Evolutionary conservation across 2,329 filamentous ascomycete genomes (phyloP), one percentile per base, ranked within the genome.

Genomic region (Phoma herbarum): DNA sequence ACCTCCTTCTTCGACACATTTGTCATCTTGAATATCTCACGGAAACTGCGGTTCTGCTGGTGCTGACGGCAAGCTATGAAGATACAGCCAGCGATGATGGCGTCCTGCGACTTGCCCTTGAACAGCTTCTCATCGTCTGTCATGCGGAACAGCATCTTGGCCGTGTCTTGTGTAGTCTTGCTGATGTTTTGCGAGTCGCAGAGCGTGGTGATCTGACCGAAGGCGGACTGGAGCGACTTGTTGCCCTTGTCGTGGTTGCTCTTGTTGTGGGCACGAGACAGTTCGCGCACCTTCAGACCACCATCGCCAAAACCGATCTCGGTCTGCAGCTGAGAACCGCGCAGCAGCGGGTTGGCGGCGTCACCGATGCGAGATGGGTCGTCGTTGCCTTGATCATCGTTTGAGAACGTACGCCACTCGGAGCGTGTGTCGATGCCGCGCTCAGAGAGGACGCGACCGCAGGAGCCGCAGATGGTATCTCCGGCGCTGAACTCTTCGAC

Each of bases 321-420:
- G 6, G 93, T 97, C 73, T 93, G 88, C 44, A 97, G 88, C 79
- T 97, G 93, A 64, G 92, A 90, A 56, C 93, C 93, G 72, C 96
- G 93, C 57, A 97, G 85, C 42, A 99, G 88, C 52, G 92, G 90
- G 74, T 98, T 97, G 60, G 90, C 89, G 6, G 90, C 91, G 69
- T 98, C 95, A 82, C 95, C 95, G 65, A 99, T 94, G 92, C 95
- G 95, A 59, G 93, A 97, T 4, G 96, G 95, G 68, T 99, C 95
- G 70, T 98, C 96, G 73, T 91, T 93, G 72, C 92, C 92, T 77
- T 97, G 92, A 76, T 99, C 96, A 74, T 99, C 95, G 76, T 98
- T 98, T 75, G 93, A 93, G 80, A 99, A 99, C 0, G 95, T 99
- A 75, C 95, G 92, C 95, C 95, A 99, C 81, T 99, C 95, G 46